Evolutionary conservation across 352 stramenopile genomes (phyloP).

Genomic region (Phytophthora syringae): DNA sequence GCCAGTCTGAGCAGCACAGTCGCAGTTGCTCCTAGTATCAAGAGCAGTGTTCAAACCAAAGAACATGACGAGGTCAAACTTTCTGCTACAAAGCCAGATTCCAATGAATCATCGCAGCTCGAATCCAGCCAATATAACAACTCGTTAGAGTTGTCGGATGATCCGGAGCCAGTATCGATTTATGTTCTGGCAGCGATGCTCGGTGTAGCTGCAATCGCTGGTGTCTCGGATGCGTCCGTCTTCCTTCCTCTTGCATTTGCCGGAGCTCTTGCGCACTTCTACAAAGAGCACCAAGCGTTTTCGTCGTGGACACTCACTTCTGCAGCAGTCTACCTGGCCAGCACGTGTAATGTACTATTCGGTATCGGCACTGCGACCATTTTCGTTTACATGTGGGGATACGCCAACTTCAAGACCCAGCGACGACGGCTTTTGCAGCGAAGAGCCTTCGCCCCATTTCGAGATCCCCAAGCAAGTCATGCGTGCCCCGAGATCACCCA

Average conservation of each 20-base stretch:
- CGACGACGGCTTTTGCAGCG: conserved; percentile 26
- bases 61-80: conserved; percentile 3
- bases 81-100: conserved; percentile 1
- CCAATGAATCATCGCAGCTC: background rate
- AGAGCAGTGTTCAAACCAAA: conserved; percentile 8
- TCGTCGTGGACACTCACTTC: conserved; percentile 41
- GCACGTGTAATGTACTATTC: conserved; percentile 47
- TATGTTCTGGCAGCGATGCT: conserved; percentile 41
- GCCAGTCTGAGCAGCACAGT: conserved; percentile 3
- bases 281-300: conserved; percentile 38
- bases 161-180: conserved; percentile 21
- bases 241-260: conserved; percentile 68
- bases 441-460: conserved; percentile 30
- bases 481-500: conserved; percentile 34
- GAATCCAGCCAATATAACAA: conserved; percentile 8
- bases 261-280: conserved; percentile 46
- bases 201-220: conserved; percentile 39
- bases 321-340: conserved; percentile 42
- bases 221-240: conserved; percentile 43
- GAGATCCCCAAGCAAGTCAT: conserved; percentile 32
- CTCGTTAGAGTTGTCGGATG: conserved; percentile 5
- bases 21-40: conserved; percentile 5
- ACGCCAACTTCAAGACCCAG: conserved; percentile 55
- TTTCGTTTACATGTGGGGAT: conserved; percentile 64
- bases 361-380: conserved; percentile 43